Conservation (phyloP, 768 basidiomycete genomes). For the Xerocomellus chrysenteron region DNA sequence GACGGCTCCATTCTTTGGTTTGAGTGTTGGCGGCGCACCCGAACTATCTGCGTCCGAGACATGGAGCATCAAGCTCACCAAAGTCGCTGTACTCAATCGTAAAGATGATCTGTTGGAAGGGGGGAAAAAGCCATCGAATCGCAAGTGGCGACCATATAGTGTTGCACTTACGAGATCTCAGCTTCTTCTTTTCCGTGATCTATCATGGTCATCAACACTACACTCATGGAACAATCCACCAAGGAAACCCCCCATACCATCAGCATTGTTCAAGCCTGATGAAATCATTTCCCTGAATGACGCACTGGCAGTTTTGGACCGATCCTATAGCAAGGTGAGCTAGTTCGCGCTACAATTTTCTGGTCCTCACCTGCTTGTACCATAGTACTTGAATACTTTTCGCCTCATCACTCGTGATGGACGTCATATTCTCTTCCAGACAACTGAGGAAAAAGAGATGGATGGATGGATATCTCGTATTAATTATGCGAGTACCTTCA, state of each 20-base stretch:
- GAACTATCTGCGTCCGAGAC: constrained; percentile 32
- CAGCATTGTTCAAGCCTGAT: constrained; percentile 68
- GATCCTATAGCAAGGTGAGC: constrained; percentile 71
- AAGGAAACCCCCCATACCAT: constrained; percentile 38
- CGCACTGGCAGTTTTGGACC: constrained; percentile 78
- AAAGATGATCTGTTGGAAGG: constrained; percentile 79
- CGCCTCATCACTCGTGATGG: constrained; percentile 75
- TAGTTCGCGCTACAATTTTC: background rate
- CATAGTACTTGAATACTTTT: constrained; percentile 65
- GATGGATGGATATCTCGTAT: constrained; percentile 90
- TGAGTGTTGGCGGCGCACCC: constrained; percentile 33
- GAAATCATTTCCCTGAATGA: constrained; percentile 79
- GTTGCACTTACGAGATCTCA: constrained; percentile 89
- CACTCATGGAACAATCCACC: constrained; percentile 42
- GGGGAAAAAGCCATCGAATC: constrained; percentile 68
- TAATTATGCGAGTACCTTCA: constrained; percentile 94
- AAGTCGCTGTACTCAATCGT: constrained; percentile 75
- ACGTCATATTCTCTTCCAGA: constrained; percentile 80
- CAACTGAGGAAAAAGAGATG: constrained; percentile 65
- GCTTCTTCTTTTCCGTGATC: constrained; percentile 84
- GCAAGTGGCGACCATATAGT: constrained; percentile 88
- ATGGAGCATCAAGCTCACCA: constrained; percentile 66
- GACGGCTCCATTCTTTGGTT: constrained; percentile 41
- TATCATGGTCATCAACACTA: constrained; percentile 50
- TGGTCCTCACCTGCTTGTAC: constrained; percentile 1